phyloP scores from a whole-genome alignment of 164 flowering plant species.

The Dillenia turbinata region DNA sequence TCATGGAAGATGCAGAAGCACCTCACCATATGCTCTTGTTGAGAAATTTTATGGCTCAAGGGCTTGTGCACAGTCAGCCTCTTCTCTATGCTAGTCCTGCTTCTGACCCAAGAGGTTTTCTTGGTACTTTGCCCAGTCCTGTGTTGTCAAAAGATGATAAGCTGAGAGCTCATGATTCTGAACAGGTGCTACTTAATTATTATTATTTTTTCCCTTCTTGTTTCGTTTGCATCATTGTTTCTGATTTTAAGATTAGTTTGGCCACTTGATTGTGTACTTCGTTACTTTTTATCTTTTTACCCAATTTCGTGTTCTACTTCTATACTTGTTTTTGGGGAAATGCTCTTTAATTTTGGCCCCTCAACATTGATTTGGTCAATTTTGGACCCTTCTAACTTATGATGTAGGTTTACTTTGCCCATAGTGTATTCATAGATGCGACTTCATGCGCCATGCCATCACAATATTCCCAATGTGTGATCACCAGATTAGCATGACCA shows the following conservation, averaged over 20 bases:
- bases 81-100: conserved; percentile 84
- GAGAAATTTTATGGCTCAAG: conserved; percentile 96
- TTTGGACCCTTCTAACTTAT: too few species aligned
- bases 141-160: conserved; percentile 59
- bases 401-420: too few species aligned
- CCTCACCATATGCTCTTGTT: conserved; percentile 93
- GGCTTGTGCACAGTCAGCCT: conserved; percentile 75
- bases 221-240: not conserved
- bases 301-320: too few species aligned
- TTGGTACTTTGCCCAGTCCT: conserved; percentile 87
- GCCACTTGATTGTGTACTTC: too few species aligned
- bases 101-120: conserved; percentile 65
- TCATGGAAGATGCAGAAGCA: conserved; percentile 96
- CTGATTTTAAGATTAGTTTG: not conserved
- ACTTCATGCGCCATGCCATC: too few species aligned
- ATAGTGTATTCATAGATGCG: too few species aligned
- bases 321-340: too few species aligned
- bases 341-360: too few species aligned
- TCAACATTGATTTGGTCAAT: too few species aligned
- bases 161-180: conserved; percentile 27
- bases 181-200: conserved; percentile 43
- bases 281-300: too few species aligned
- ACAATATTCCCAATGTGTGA: too few species aligned
- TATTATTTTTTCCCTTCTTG: not conserved
- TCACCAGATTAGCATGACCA: too few species aligned